Conservation (phyloP, 305 asterid genomes). For the Solanum chacoense region DNA sequence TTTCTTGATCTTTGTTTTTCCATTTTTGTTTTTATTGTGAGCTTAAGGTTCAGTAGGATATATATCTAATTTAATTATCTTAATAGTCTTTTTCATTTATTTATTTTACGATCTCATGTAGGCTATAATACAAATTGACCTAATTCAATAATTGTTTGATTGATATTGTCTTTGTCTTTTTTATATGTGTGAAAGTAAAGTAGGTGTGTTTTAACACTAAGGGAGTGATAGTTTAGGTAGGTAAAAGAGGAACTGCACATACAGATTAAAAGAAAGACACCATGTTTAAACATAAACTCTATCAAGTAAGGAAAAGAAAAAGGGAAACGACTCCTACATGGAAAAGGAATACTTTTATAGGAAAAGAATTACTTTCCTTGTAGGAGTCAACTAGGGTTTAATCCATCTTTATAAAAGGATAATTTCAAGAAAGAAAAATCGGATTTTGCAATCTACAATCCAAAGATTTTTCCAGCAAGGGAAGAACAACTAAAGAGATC, state of each 20-base stretch:
- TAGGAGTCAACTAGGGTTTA: not conserved
- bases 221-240: not conserved
- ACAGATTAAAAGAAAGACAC: not conserved
- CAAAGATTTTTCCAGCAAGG: not conserved
- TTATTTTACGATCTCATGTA: not conserved
- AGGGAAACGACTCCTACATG: not conserved
- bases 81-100: no score
- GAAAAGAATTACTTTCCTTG: not conserved
- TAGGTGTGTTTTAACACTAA: not conserved
- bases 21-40: not conserved
- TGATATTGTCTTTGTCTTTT: not conserved
- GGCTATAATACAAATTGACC: not conserved
- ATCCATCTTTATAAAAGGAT: not conserved
- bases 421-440: not conserved
- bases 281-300: not conserved
- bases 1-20: not conserved
- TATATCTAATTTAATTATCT: not conserved
- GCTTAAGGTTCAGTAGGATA: not conserved
- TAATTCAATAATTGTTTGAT: not conserved
- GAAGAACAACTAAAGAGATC: not conserved
- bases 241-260: not conserved
- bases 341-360: not conserved
- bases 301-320: not conserved
- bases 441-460: not conserved
- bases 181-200: not conserved